These are phyloP conservation scores for Dactylonectria estremocensis DNA, from an alignment of 2,329 filamentous ascomycete genomes.

Conservation along the genomic window DNA sequence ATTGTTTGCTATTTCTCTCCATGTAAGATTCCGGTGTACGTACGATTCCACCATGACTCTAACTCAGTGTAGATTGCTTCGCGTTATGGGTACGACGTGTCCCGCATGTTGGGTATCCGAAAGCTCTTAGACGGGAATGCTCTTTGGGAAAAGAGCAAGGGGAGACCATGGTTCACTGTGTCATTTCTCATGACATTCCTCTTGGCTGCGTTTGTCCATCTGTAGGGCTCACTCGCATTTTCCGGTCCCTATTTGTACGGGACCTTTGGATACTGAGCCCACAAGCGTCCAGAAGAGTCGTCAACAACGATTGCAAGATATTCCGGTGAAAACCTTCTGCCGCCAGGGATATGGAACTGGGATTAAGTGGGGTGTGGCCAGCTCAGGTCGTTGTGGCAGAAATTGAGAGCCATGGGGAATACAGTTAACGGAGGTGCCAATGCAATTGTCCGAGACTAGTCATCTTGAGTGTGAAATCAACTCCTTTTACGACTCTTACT, in stretches of 20 bases:
- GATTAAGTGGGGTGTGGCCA: too few relatives aligned
- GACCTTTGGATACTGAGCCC: too few relatives aligned
- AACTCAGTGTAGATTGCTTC: slow-evolving; percentile 57
- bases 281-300: neutral
- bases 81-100: slow-evolving; percentile 59
- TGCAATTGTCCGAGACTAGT: too few relatives aligned
- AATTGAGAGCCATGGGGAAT: too few relatives aligned
- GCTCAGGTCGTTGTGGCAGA: too few relatives aligned
- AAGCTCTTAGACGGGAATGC: slow-evolving; percentile 56
- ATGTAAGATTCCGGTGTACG: slow-evolving; percentile 63
- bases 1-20: slow-evolving; percentile 73
- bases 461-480: too few relatives aligned
- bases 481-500: too few relatives aligned
- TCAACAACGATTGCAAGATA: neutral
- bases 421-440: too few relatives aligned
- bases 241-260: neutral
- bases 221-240: slow-evolving; percentile 57
- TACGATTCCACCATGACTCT: slow-evolving; percentile 16
- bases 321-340: too few relatives aligned
- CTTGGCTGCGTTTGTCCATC: slow-evolving; percentile 67
- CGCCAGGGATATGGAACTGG: too few relatives aligned
- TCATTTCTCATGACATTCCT: slow-evolving; percentile 83
- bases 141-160: slow-evolving; percentile 65
- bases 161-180: slow-evolving; percentile 75
- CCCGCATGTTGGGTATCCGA: slow-evolving; percentile 55